Evolutionary conservation across 176 grass and related monocot genomes (phyloP).

Genomic region (Oryza longistaminata): DNA sequence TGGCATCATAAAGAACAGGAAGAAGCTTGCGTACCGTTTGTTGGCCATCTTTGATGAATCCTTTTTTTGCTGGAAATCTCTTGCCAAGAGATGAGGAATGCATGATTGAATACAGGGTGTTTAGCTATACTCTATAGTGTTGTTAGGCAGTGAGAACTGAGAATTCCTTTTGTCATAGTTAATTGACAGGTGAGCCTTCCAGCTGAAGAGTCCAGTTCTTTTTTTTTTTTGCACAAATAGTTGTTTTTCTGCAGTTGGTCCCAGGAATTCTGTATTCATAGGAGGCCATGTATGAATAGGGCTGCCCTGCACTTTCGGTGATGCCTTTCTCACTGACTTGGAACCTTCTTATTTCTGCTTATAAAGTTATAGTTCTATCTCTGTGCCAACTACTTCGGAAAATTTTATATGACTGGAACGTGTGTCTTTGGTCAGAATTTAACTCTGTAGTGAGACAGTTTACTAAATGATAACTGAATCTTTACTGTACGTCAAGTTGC

Average conservation of each 20-base stretch:
- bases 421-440: too few relatives aligned
- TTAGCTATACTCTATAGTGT: background rate
- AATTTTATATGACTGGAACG: too few relatives aligned
- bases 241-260: too few relatives aligned
- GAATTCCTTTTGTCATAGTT: background rate
- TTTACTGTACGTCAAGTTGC: too few relatives aligned
- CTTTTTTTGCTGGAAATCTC: background rate
- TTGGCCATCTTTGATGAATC: constrained; percentile 3
- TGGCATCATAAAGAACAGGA: background rate
- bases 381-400: too few relatives aligned
- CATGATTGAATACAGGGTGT: background rate
- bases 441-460: too few relatives aligned
- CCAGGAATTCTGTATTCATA: background rate
- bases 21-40: background rate
- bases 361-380: background rate
- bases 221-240: too few relatives aligned
- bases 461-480: too few relatives aligned
- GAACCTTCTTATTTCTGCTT: background rate
- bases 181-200: too few relatives aligned
- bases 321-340: background rate
- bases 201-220: too few relatives aligned
- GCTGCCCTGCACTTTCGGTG: background rate
- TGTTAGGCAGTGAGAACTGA: background rate
- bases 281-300: too few relatives aligned
- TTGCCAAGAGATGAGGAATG: background rate